Evolutionary conservation across 306 rosid genomes (phyloP).

Genomic region (Medicago ruthenica): DNA sequence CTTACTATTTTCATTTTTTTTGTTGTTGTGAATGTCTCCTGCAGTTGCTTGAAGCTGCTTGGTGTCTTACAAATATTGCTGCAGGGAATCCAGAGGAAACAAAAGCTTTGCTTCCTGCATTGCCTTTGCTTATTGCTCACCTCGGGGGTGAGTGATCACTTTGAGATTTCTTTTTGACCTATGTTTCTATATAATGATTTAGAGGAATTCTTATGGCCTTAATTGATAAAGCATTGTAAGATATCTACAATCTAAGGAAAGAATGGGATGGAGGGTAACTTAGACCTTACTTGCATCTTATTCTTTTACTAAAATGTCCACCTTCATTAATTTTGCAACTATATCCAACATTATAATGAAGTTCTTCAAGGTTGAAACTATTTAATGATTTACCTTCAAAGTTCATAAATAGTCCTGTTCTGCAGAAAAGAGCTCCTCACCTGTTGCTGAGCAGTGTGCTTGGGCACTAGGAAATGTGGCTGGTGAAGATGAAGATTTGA

Average conservation of each 20-base stretch:
- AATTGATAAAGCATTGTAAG: constrained; percentile 17
- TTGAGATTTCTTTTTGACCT: constrained; percentile 31
- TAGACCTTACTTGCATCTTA: constrained; percentile 24
- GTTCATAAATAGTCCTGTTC: constrained; percentile 38
- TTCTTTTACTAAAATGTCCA: constrained; percentile 25
- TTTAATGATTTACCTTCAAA: constrained; percentile 35
- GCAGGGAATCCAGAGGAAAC: constrained; percentile 98
- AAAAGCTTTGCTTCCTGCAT: constrained; percentile 84
- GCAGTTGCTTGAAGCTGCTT: constrained; percentile 98
- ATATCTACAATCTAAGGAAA: constrained; percentile 38
- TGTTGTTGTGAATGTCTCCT: constrained; percentile 45
- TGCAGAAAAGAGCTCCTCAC: constrained; percentile 84
- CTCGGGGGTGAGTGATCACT: constrained; percentile 81
- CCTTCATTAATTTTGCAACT: constrained; percentile 22
- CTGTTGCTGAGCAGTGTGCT: constrained; percentile 95
- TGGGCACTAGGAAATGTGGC: constrained; percentile 98
- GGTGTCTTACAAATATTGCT: constrained; percentile 98
- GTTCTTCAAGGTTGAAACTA: constrained; percentile 38
- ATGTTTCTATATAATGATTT: constrained; percentile 25
- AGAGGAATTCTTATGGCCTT: constrained; percentile 22
- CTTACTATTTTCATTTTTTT: constrained; percentile 39
- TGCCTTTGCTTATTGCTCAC: constrained; percentile 92
- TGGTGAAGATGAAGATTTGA: constrained; percentile 93
- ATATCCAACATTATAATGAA: constrained; percentile 17
- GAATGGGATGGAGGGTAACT: constrained; percentile 24